These are phyloP conservation scores for Xylaria grammica DNA, from an alignment of 495 filamentous ascomycete species.

Conservation along the genomic window DNA sequence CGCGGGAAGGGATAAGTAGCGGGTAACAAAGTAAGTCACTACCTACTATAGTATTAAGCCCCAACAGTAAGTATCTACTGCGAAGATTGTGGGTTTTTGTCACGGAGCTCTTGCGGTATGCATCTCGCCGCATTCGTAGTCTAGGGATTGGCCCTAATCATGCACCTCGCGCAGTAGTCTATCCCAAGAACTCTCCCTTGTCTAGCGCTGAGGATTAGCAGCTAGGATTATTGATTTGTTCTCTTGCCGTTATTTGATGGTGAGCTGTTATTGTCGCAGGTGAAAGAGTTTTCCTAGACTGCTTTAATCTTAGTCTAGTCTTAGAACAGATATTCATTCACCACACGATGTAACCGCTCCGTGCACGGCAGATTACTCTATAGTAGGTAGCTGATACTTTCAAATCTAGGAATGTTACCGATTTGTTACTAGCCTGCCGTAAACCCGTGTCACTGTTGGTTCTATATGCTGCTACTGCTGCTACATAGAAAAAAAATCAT, in stretches of 20 bases:
- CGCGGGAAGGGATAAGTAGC: background rate
- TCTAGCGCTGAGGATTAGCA: slow-evolving; percentile 12
- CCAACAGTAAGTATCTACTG: background rate
- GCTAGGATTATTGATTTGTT: slow-evolving; percentile 7
- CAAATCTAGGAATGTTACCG: background rate
- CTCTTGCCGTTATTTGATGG: background rate
- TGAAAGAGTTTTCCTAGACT: background rate
- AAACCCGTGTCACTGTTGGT: background rate
- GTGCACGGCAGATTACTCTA: background rate
- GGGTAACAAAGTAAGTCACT: slow-evolving; percentile 5
- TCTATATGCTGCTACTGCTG: background rate
- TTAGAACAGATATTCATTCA: background rate
- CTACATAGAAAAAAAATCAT: background rate
- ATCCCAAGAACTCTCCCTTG: slow-evolving; percentile 16
- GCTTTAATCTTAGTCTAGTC: background rate
- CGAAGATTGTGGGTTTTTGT: background rate
- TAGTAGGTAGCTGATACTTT: no score
- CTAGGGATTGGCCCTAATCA: slow-evolving; percentile 13
- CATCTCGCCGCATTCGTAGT: slow-evolving; percentile 13
- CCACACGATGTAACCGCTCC: background rate
- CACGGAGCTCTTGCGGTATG: slow-evolving; percentile 11
- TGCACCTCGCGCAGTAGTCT: slow-evolving; percentile 19
- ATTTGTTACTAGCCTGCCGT: background rate
- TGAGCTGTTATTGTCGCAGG: background rate
- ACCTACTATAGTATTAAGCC: background rate